phyloP scores from a whole-genome alignment of 768 basidiomycete genomes.

The Boletus sp. region DNA sequence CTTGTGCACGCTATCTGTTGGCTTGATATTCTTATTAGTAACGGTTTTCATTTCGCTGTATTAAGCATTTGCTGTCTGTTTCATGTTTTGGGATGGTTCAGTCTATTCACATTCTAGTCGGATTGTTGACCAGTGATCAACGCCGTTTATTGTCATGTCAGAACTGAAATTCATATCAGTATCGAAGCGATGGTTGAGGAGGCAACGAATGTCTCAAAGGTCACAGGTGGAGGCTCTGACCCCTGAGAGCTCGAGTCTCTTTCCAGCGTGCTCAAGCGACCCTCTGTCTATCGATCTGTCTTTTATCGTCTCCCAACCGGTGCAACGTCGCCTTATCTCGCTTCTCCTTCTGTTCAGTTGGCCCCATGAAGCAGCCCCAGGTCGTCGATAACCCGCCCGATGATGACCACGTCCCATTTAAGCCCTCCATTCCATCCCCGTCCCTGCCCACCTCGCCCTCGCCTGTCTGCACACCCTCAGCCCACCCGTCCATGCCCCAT shows the following conservation, averaged over 20 bases:
- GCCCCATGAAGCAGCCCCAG: conserved; percentile 37
- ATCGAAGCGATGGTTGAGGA: background rate
- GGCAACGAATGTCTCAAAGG: no score
- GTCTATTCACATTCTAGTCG: conserved; percentile 15
- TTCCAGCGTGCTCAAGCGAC: conserved; percentile 27
- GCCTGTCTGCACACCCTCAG: conserved; percentile 5
- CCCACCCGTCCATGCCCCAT: conserved; percentile 12
- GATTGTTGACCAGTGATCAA: background rate
- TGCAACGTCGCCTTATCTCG: conserved; percentile 13
- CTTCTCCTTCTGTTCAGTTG: conserved; percentile 20
- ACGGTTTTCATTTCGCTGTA: conserved; percentile 22
- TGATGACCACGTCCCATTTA: conserved; percentile 2
- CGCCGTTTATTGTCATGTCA: background rate
- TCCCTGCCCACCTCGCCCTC: conserved; percentile 1
- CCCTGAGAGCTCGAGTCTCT: conserved; percentile 24
- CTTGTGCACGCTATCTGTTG: conserved; percentile 8
- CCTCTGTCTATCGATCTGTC: background rate
- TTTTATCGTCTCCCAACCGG: background rate
- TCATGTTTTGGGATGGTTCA: conserved; percentile 1
- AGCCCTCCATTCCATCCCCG: background rate
- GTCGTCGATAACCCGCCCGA: conserved; percentile 46
- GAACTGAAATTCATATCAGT: no score
- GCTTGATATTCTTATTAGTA: conserved; percentile 34
- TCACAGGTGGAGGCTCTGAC: background rate
- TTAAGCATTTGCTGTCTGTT: conserved; percentile 12